Percentiles rank a stretch among this genome's conserved stretches.
These are phyloP conservation scores for Cryphonectria naterciae DNA, from an alignment of 2,329 filamentous ascomycete genomes.

Conservation along the genomic window DNA sequence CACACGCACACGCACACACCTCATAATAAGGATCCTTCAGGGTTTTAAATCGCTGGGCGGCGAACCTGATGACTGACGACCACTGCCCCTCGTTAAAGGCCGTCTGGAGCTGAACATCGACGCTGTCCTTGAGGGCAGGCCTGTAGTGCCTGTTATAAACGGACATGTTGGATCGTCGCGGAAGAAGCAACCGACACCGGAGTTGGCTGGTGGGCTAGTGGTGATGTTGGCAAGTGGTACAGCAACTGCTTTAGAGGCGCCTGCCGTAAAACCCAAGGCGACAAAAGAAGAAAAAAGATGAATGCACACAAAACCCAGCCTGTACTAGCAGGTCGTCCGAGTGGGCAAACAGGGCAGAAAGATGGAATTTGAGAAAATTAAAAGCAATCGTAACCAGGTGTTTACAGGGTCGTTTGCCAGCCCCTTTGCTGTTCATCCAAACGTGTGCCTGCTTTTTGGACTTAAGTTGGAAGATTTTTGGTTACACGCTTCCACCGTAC, in stretches of 20 bases:
- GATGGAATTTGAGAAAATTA: not conserved
- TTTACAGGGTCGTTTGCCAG: too few relatives aligned
- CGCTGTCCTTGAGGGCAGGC: constrained; percentile 51
- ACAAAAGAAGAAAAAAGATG: not conserved
- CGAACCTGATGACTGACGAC: constrained; percentile 54
- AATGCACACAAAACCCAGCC: not conserved
- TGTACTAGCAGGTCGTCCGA: not conserved
- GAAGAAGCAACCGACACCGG: not conserved
- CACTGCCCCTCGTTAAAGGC: constrained; percentile 61
- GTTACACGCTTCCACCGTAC: not conserved
- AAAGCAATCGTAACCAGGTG: not conserved
- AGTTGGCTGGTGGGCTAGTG: not conserved
- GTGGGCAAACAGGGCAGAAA: not conserved
- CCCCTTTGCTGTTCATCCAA: not conserved
- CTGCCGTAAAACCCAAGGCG: not conserved
- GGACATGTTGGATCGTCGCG: constrained; percentile 17
- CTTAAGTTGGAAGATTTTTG: not conserved
- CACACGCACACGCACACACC: constrained; percentile 40
- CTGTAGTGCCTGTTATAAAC: constrained; percentile 35
- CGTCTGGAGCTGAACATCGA: constrained; percentile 58
- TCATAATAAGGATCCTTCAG: constrained; percentile 61
- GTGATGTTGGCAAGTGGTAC: constrained; percentile 4
- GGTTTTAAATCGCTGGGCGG: constrained; percentile 53
- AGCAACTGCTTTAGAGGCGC: not conserved
- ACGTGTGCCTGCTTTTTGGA: not conserved